Base-by-base conservation (phyloP, 2,329 filamentous ascomycete genomes). In the Aspergillus ruber region DNA sequence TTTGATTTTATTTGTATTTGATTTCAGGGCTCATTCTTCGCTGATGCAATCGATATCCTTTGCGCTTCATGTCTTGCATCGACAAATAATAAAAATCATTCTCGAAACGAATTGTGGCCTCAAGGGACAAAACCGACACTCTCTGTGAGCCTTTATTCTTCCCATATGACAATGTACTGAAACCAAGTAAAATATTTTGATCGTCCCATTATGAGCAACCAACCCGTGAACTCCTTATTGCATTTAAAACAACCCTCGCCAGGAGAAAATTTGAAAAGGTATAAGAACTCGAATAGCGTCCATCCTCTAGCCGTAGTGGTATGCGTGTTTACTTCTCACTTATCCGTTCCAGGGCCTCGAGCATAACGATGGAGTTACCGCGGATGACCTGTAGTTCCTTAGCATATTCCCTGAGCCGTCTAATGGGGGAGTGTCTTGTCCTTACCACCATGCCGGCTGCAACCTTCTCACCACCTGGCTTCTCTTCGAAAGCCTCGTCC, bases 301-400 rank as follows among this genome's bases (percentile, higher is more conserved):
- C 42, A 33, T 15, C 32, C 43, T 35, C 35, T 23, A 17, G 12
- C 43, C n/a, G 15, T 18, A 25, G 10, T 45, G 17, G 12, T n/a
- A 13, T 17, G 32, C 17, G 46, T 35, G 39, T 56, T 66, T 64
- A 71, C 64, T 71, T 69, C 44, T 71, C 68, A 54, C 59, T 62
- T 54, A 72, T 72, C 49, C 69, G 69, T 52, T 72, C 69, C 13
- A 72, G 57, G 35, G 69, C 69, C 73, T 98, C 94, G 47, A 98
- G 81, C 91, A 98, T 96, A 47, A 98, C 90, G 21, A 98, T 90
- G 2, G 91, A 95, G 74, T 98, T 98, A 55, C 93, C 93, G 59
- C 94, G 88, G 63, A 98, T 96, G 56, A 96, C 87, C 86, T 90
- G 23, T 23, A 10, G 23, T 5, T n/a, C 20, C 27, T 56, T 49